Conservation (phyloP, 192 early-diverging fungal species). For the Backusella liffmaniae region DNA sequence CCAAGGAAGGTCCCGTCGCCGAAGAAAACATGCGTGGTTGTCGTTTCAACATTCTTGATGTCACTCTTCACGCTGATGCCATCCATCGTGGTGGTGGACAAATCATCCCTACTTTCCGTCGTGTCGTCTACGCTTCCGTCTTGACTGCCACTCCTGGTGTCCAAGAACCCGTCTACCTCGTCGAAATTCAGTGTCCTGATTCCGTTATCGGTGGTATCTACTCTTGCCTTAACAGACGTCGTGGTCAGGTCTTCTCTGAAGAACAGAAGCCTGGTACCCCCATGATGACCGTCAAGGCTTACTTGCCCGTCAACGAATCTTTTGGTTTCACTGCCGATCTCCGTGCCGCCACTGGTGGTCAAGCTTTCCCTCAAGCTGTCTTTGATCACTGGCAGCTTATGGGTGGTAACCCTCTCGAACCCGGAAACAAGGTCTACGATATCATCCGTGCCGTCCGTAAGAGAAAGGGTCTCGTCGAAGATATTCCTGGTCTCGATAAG, state of each 20-base stretch:
- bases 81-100: too few species aligned
- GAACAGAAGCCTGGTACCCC: conserved; percentile 88
- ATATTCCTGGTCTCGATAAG: conserved; percentile 74
- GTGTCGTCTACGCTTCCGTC: too few species aligned
- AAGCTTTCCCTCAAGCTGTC: conserved; percentile 97
- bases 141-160: conserved; percentile 57
- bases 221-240: conserved; percentile 92
- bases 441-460: conserved; percentile 44
- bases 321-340: conserved; percentile 36
- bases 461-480: conserved; percentile 88
- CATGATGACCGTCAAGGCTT: conserved; percentile 69
- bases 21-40: conserved; percentile 19
- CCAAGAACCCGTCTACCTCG: conserved; percentile 96
- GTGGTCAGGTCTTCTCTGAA: conserved; percentile 92
- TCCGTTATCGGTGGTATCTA: conserved; percentile 95
- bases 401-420: conserved; percentile 65
- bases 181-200: conserved; percentile 95
- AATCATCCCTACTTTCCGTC: too few species aligned
- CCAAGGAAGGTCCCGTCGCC: too few species aligned
- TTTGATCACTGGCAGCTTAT: conserved; percentile 97
- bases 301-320: too few species aligned
- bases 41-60: too few species aligned
- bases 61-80: too few species aligned
- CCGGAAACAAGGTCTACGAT: conserved; percentile 80
- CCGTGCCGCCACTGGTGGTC: conserved; percentile 88